Evolutionary conservation across 768 basidiomycete genomes (phyloP).

Genomic region (Boletus coccyginus): DNA sequence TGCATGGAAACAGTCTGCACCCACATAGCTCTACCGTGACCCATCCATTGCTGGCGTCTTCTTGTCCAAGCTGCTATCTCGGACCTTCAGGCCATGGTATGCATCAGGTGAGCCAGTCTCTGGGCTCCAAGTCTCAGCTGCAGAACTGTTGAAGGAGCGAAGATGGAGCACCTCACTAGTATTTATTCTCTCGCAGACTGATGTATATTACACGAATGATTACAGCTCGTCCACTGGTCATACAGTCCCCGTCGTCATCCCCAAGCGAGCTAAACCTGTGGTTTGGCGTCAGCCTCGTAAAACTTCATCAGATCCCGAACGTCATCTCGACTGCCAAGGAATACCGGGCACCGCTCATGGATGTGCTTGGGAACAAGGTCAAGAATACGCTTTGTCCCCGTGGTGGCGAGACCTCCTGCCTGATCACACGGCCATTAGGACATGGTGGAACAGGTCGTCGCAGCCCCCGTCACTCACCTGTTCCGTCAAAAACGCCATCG

Average conservation of each 20-base stretch:
- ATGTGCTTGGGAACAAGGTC: constrained; percentile 86
- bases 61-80: not conserved
- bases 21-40: not conserved
- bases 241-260: not conserved
- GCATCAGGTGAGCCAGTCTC: too few species aligned
- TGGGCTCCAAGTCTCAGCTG: not conserved
- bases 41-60: too few species aligned
- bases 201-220: constrained; percentile 6
- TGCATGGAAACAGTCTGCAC: not conserved
- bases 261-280: constrained; percentile 7
- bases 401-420: constrained; percentile 97
- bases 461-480: constrained; percentile 54
- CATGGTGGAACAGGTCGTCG: not conserved
- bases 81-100: not conserved
- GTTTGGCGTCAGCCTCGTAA: constrained; percentile 48
- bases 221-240: not conserved
- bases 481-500: constrained; percentile 94
- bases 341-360: constrained; percentile 91
- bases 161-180: not conserved
- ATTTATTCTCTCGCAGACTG: not conserved
- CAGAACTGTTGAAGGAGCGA: not conserved
- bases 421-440: constrained; percentile 30
- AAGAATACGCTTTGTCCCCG: constrained; percentile 89
- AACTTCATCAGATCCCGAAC: constrained; percentile 88
- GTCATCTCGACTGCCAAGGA: constrained; percentile 91